A percentile compares a stretch with the other conserved stretches of the same genome.
Conservation (phyloP, 2,329 filamentous ascomycete species). For the Aspergillus novoparasiticus region DNA sequence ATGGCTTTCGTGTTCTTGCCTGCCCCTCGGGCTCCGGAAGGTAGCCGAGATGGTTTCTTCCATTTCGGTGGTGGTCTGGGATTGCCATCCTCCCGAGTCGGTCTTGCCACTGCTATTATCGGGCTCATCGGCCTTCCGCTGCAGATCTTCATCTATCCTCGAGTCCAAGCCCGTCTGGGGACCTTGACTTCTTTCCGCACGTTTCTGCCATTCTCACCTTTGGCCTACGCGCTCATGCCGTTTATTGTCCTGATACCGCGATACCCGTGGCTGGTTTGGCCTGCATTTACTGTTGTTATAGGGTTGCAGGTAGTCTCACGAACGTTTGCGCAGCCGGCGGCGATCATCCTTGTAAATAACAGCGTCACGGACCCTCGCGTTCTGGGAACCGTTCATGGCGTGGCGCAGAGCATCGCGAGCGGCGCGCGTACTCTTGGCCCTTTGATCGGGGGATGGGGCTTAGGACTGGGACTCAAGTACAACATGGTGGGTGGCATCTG, state of each 20-base stretch:
- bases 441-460: constrained; percentile 56
- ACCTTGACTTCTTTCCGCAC: constrained; percentile 68
- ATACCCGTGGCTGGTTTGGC: constrained; percentile 59
- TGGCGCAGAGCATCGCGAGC: constrained; percentile 59
- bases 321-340: constrained; percentile 67
- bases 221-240: constrained; percentile 70
- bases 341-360: constrained; percentile 64
- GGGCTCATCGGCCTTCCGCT: constrained; percentile 74
- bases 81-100: constrained; percentile 70
- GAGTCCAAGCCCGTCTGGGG: constrained; percentile 66
- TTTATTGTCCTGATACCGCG: constrained; percentile 71
- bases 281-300: constrained; percentile 64
- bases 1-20: constrained; percentile 78
- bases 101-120: constrained; percentile 76
- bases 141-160: constrained; percentile 72
- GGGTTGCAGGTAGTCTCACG: constrained; percentile 71
- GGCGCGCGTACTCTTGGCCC: constrained; percentile 60
- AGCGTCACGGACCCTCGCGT: constrained; percentile 59
- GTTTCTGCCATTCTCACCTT: constrained; percentile 70
- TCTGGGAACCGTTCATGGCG: constrained; percentile 61
- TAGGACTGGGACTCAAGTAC: constrained; percentile 55
- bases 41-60: constrained; percentile 43
- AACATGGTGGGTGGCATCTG: constrained; percentile 60
- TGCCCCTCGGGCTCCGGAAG: constrained; percentile 62
- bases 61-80: constrained; percentile 74